phyloP scores from a whole-genome alignment of 345 rosid genomes.

The Rhizophora mangle region DNA sequence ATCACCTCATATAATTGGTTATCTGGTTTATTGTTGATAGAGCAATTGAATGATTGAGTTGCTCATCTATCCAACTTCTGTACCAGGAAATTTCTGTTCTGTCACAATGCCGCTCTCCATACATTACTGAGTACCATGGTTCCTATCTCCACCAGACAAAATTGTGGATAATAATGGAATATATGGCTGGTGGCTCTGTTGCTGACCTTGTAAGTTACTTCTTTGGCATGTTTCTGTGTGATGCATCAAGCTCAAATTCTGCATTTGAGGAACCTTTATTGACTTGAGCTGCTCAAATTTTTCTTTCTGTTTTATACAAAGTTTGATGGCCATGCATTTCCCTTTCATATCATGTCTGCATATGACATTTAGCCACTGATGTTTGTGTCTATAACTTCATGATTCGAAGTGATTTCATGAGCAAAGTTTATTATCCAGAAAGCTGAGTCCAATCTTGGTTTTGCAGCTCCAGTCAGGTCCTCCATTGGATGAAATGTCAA shows the following conservation, averaged over 20 bases:
- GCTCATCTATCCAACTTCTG: constrained; percentile 27
- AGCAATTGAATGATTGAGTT: constrained; percentile 14
- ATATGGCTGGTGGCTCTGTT: constrained; percentile 99
- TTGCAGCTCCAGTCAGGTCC: constrained; percentile 90
- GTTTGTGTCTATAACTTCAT: not conserved
- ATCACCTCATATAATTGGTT: constrained; percentile 22
- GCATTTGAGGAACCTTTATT: not conserved
- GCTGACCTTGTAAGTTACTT: constrained; percentile 92
- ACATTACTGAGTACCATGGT: constrained; percentile 95
- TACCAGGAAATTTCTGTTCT: constrained; percentile 92
- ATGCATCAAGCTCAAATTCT: constrained; percentile 1
- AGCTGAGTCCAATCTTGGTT: constrained; percentile 21
- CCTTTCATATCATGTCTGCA: not conserved
- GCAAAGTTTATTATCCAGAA: constrained; percentile 6
- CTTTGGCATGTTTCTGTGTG: constrained; percentile 18
- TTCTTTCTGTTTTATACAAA: not conserved
- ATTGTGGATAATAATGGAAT: constrained; percentile 99
- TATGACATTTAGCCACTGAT: not conserved
- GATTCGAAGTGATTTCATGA: not conserved
- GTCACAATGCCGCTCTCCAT: constrained; percentile 91
- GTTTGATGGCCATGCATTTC: not conserved
- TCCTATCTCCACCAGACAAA: constrained; percentile 96
- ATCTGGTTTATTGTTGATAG: constrained; percentile 5
- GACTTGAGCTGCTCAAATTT: not conserved
- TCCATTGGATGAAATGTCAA: constrained; percentile 91